Conservation (phyloP, 1,139 yeast genomes). For the Taiozyma sp. region DNA sequence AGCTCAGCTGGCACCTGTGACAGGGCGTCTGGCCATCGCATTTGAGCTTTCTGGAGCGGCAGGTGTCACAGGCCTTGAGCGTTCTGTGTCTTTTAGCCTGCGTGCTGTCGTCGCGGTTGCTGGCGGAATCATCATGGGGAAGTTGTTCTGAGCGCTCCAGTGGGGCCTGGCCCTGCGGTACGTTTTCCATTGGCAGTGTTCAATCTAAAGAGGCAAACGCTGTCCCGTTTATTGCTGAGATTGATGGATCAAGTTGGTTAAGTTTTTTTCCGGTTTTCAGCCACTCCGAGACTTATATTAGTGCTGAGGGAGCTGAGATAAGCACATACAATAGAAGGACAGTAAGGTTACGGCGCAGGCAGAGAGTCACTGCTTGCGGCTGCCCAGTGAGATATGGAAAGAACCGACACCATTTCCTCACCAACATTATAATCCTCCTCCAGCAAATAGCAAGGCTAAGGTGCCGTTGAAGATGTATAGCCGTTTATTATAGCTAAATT, state of each 20-base stretch:
- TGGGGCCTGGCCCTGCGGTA: neutral
- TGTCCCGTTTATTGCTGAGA: neutral
- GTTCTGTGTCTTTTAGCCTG: slow-evolving; percentile 1
- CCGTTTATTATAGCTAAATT: too few relatives aligned
- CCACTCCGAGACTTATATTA: neutral
- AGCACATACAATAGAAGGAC: too few relatives aligned
- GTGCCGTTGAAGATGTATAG: too few relatives aligned
- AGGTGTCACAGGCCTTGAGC: slow-evolving; percentile 10
- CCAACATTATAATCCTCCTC: too few relatives aligned
- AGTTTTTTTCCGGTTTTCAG: neutral
- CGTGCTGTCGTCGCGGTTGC: neutral
- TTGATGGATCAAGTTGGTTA: neutral
- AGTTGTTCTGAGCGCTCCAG: neutral
- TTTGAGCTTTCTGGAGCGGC: slow-evolving; percentile 22
- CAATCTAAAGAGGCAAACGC: neutral
- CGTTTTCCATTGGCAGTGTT: neutral
- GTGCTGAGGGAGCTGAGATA: too few relatives aligned
- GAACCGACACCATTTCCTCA: too few relatives aligned
- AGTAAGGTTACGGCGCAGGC: too few relatives aligned
- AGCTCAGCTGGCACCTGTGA: slow-evolving; percentile 10
- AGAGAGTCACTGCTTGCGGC: too few relatives aligned
- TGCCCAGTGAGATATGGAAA: too few relatives aligned
- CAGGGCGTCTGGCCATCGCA: slow-evolving; percentile 22
- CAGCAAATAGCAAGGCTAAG: too few relatives aligned
- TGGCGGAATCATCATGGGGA: neutral